phyloP scores from a whole-genome alignment of 495 filamentous ascomycete genomes.

The Bacidia rubella region DNA sequence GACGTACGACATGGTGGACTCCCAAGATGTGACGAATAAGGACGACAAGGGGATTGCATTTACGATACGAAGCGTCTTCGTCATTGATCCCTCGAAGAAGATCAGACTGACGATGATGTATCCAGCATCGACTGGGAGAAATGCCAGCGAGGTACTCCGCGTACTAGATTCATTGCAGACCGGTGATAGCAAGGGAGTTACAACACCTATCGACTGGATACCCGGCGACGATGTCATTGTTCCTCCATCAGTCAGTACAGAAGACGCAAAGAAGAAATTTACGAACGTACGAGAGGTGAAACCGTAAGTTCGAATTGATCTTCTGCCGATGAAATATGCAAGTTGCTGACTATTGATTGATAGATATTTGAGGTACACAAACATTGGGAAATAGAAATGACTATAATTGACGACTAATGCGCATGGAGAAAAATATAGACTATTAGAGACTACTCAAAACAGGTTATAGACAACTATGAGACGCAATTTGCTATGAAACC shows the following conservation, averaged over 20 bases:
- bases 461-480: too few species aligned
- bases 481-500: too few species aligned
- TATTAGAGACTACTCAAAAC: too few species aligned
- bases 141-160: slow-evolving; percentile 50
- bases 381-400: slow-evolving; percentile 20
- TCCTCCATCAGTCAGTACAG: slow-evolving; percentile 46
- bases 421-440: too few species aligned
- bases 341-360: neutral
- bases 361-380: slow-evolving; percentile 25
- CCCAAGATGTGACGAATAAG: slow-evolving; percentile 41
- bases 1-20: slow-evolving; percentile 55
- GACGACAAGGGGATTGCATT: slow-evolving; percentile 46
- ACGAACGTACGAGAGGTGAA: slow-evolving; percentile 50
- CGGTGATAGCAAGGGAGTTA: slow-evolving; percentile 48
- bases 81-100: slow-evolving; percentile 59
- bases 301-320: slow-evolving; percentile 31
- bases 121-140: slow-evolving; percentile 50
- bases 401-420: too few species aligned
- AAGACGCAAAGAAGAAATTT: slow-evolving; percentile 55
- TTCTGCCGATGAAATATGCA: neutral
- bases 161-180: slow-evolving; percentile 54
- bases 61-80: slow-evolving; percentile 55
- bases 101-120: slow-evolving; percentile 56
- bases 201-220: slow-evolving; percentile 52
- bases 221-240: slow-evolving; percentile 55